Base-by-base conservation (phyloP, 345 rosid species). In the Acer saccharum region DNA sequence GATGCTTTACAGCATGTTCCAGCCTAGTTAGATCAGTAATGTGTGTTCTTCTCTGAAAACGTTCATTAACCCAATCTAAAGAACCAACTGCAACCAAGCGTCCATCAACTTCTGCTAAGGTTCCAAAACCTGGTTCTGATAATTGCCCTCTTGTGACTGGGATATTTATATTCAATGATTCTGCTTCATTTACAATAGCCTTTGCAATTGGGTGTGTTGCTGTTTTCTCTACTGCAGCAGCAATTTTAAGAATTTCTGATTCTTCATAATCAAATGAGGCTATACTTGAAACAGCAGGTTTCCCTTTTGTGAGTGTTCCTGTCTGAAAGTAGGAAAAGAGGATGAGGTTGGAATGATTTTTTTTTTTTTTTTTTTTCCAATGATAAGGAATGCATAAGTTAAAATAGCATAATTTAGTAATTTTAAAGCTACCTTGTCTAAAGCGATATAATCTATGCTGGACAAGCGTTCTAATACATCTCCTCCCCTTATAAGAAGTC, bases 401-500 rank as follows among this genome's bases (percentile, higher is more conserved):
- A 18, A 29, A 74, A 17, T 48, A 65, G 58, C 20, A 43, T 48
- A 27, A 64, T 64, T 27, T 10, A 74, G 46, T 7, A 39, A 35
- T 41, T 67, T 32, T 64, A 75, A 65, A 57, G 69, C 32, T 84
- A 95, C 98, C 97, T 95, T 95, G 84, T 95, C 99, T 50, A 93
- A 82, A 84, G 98, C 99, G 66, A 93, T 77, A 86, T 83, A 84
- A 81, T 91, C 88, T 66, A 92, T 77, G 79, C 89, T 83, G 58
- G 99, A 94, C 81, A 95, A 84, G 65, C 95, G 97, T 87, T 95
- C 98, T 72, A 93, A 87, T 79, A 91, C 97, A 87, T 93, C 97
- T 76, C 97, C 98, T 81, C 99, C 99, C 87, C 99, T 89, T 81
- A 95, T 89, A 76, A 95, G 92, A 85, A 92, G 94, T 77, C 99